These are phyloP conservation scores for Pyrenophora tritici-repentis DNA, from an alignment of 2,329 filamentous ascomycete species.

Conservation along the genomic window DNA sequence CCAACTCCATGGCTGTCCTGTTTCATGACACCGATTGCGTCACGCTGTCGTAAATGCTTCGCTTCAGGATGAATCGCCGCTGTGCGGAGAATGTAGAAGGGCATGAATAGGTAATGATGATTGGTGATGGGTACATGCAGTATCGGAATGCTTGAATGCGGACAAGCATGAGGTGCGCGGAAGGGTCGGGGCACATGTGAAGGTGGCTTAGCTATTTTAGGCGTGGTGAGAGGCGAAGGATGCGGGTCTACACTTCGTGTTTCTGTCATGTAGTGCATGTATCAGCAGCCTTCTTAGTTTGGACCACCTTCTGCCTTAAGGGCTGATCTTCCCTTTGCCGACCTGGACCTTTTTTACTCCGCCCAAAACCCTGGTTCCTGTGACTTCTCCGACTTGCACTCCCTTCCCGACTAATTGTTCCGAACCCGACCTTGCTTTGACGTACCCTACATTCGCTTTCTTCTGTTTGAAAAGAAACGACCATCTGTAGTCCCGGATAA, in stretches of 20 bases:
- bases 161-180: constrained; percentile 9
- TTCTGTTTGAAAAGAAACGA: no score
- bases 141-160: not conserved
- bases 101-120: no score
- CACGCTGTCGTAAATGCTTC: no score
- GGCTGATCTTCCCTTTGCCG: constrained; percentile 7
- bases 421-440: no score
- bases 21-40: not conserved
- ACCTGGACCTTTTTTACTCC: not conserved
- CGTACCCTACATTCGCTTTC: no score
- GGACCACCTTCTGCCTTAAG: constrained; percentile 22
- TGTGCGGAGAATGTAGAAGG: no score
- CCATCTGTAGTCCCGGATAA: not conserved
- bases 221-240: constrained; percentile 11
- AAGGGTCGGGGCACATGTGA: not conserved
- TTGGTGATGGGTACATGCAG: no score
- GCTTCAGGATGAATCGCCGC: no score
- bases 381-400: not conserved
- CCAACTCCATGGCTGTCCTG: constrained; percentile 10
- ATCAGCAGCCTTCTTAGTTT: constrained; percentile 12
- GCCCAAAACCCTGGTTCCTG: not conserved
- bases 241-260: constrained; percentile 19
- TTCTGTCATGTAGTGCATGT: constrained; percentile 17
- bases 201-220: not conserved
- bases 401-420: no score